Conservation (phyloP, 495 filamentous ascomycete genomes). For the Articulospora tetracladia region DNA sequence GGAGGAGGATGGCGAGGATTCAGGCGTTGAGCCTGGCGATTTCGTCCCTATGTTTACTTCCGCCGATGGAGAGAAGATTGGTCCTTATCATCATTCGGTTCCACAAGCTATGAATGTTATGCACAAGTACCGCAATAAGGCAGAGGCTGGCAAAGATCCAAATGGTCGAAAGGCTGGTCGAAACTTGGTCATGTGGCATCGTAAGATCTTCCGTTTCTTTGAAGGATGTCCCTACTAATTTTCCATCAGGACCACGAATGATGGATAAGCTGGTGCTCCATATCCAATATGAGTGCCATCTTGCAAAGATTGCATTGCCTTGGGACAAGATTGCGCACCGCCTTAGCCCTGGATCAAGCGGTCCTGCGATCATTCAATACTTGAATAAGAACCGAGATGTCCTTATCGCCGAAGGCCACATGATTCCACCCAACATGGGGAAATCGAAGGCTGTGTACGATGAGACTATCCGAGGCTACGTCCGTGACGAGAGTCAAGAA, state of each 20-base stretch:
- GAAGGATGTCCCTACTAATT: neutral
- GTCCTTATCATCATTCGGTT: neutral
- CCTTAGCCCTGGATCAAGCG: constrained; percentile 30
- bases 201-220: constrained; percentile 21
- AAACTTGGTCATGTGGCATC: constrained; percentile 30
- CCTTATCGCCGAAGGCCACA: constrained; percentile 30
- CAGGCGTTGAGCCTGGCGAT: neutral
- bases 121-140: neutral
- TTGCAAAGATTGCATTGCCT: constrained; percentile 21
- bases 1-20: neutral
- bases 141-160: constrained; percentile 6
- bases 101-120: constrained; percentile 5
- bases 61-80: neutral
- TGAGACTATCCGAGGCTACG: constrained; percentile 27
- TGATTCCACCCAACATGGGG: constrained; percentile 30
- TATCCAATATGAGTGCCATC: constrained; percentile 30
- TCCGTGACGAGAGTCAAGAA: constrained; percentile 20
- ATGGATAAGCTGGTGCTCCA: constrained; percentile 32
- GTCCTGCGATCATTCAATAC: constrained; percentile 26
- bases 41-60: neutral
- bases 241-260: constrained; percentile 31
- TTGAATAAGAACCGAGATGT: constrained; percentile 26
- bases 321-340: constrained; percentile 32
- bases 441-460: constrained; percentile 16
- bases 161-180: constrained; percentile 31